Conservation (phyloP, 2,329 filamentous ascomycete genomes). For the Cladosporium halotolerans region DNA sequence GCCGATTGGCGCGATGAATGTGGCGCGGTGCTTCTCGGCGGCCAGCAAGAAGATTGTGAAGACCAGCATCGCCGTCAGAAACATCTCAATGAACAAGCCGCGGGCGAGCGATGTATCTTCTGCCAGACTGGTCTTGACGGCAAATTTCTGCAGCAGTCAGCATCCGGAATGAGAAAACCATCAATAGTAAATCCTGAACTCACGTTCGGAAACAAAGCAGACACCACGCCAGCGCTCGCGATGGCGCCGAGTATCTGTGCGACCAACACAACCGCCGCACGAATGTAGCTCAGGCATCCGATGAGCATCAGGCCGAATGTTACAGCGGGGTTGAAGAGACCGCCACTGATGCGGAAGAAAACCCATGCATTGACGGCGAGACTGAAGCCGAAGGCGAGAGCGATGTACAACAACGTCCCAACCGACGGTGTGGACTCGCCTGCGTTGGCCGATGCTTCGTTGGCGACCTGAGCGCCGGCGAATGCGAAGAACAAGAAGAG, state of each 20-base stretch:
- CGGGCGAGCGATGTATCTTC: conserved; percentile 36
- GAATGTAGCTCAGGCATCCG: conserved; percentile 40
- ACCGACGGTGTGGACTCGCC: conserved; percentile 7
- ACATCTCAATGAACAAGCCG: conserved; percentile 32
- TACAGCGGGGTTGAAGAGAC: conserved; percentile 36
- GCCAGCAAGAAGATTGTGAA: conserved; percentile 37
- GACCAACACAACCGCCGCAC: conserved; percentile 38
- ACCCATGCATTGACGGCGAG: conserved; percentile 33
- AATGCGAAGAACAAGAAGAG: conserved; percentile 34
- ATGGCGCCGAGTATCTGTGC: conserved; percentile 43
- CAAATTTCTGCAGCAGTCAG: conserved; percentile 30
- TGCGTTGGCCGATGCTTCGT: conserved; percentile 17
- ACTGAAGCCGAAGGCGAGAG: conserved; percentile 31
- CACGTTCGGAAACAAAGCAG: conserved; percentile 38
- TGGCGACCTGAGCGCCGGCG: conserved; percentile 28
- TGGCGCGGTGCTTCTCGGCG: conserved; percentile 28
- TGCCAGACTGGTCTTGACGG: conserved; percentile 40
- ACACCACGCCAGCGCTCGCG: conserved; percentile 39
- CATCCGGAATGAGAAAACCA: neutral
- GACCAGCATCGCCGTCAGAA: conserved; percentile 37
- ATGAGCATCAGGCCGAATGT: conserved; percentile 43
- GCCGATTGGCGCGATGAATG: conserved; percentile 26
- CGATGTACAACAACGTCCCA: conserved; percentile 29
- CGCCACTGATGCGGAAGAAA: conserved; percentile 33
- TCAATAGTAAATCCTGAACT: neutral